Evolutionary conservation across 2,329 filamentous ascomycete species (phyloP).

Genomic region (Cladobotryum protrusum): DNA sequence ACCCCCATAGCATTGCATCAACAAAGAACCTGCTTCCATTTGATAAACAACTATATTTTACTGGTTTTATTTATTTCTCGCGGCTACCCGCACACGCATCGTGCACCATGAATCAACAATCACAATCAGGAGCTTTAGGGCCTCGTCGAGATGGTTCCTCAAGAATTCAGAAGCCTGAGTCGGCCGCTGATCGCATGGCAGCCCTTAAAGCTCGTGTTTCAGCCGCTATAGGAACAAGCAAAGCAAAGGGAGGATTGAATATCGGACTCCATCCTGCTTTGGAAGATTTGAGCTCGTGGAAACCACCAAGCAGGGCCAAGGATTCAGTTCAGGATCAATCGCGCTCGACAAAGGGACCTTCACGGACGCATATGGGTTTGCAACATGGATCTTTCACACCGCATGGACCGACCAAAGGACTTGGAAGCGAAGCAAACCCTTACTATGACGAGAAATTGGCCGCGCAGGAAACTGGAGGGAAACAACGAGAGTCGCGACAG

Average conservation of each 20-base stretch:
- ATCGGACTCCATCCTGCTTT: constrained; percentile 74
- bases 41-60: too few species aligned
- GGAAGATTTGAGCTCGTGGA: constrained; percentile 47
- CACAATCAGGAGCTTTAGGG: constrained; percentile 45
- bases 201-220: constrained; percentile 75
- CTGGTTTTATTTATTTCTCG: too few species aligned
- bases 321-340: constrained; percentile 17
- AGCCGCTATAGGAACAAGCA: constrained; percentile 60
- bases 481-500: constrained; percentile 64
- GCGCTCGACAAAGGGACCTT: constrained; percentile 6
- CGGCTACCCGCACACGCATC: too few species aligned
- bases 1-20: too few species aligned
- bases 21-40: too few species aligned
- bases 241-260: constrained; percentile 61
- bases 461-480: constrained; percentile 50
- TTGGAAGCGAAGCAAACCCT: constrained; percentile 49
- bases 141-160: constrained; percentile 50
- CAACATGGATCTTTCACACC: neutral
- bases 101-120: constrained; percentile 45
- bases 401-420: constrained; percentile 11
- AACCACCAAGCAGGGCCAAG: constrained; percentile 34
- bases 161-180: constrained; percentile 50
- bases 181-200: constrained; percentile 61
- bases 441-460: constrained; percentile 71
- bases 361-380: neutral